Base-by-base conservation (phyloP, 2,329 filamentous ascomycete species). In the Ceratocystis destructans region DNA sequence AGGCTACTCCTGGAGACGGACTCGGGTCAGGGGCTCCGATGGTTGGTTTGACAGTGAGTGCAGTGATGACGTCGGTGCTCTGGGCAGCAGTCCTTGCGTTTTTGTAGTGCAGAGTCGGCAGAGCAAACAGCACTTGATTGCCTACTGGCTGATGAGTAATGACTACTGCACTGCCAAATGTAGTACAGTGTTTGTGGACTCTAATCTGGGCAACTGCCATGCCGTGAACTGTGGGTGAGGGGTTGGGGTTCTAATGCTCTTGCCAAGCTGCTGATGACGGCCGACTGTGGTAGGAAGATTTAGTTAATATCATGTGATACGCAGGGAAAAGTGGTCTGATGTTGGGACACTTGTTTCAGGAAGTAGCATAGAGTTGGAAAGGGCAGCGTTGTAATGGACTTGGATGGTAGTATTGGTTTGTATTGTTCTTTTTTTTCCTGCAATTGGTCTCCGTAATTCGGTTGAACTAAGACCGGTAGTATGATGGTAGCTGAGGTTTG, bases 1-100 rank as follows among this genome's bases (percentile, higher is more conserved):
- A 72, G 61, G 74, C 73, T n/a, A 69, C 68, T 22, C 69, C 74
- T 0, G 70, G 68, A 41, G 70, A 75, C 64, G 76, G 76, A 3
- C 70, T 77, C 28, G 73, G 73, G 28, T 73, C 72, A 44, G 74
- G 73, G 10, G 71, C 69, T 28, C 67, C 71, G 15, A 45, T 61
- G 31, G 64, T 77, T 53, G 69, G 17, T 31, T 77, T 73, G 75
- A 71, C 22, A 25, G 31, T 8, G 7, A 61, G 64, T 28, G 64
- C 55, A 31, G 57, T 53, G 70, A 66, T 70, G 64, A 41, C 64
- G 17, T 65, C 41, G 10, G 44, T n/a, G 1, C 22, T 65, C 5
- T 65, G 55, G 64, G 44, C 33, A 37, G 64, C 28, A 33, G 64
- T 53, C 6, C 45, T 65, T 50, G n/a, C 17, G 25, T 65, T 65